Evolutionary conservation across 352 stramenopile species (phyloP).

Genomic region (Halophytophthora batemanensis): DNA sequence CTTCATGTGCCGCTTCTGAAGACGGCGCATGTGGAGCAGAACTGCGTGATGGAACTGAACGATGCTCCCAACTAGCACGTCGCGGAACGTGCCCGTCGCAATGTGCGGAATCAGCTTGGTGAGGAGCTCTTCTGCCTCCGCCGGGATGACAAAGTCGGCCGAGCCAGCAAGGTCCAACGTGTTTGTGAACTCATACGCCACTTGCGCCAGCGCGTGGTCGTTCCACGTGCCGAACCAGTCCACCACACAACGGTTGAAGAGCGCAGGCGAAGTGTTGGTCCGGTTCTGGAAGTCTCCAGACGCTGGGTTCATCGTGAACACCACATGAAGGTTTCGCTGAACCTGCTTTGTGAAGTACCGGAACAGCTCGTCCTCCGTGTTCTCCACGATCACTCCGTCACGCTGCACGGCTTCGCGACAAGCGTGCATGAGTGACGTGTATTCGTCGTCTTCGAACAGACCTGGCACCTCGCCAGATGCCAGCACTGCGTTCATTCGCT

Average conservation of each 20-base stretch:
- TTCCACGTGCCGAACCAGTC: constrained; percentile 99
- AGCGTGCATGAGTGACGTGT: constrained; percentile 95
- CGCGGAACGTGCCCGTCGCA: constrained; percentile 64
- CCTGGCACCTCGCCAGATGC: constrained; percentile 99
- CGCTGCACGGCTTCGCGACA: constrained; percentile 94
- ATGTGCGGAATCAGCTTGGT: constrained; percentile 66
- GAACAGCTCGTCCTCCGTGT: constrained; percentile 95
- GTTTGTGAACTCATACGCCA: constrained; percentile 97
- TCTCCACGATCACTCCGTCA: constrained; percentile 86
- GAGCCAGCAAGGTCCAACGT: constrained; percentile 93
- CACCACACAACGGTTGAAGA: constrained; percentile 99
- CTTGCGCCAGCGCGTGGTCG: constrained; percentile 96
- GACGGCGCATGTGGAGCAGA: constrained; percentile 77
- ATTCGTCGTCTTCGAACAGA: constrained; percentile 99
- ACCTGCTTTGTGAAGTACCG: constrained; percentile 97
- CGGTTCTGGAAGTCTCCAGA: constrained; percentile 95
- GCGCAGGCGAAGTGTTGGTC: constrained; percentile 98
- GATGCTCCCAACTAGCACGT: constrained; percentile 79
- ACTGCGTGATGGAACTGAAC: constrained; percentile 88
- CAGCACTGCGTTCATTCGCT: constrained; percentile 99
- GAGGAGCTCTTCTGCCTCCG: constrained; percentile 48
- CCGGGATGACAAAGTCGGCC: constrained; percentile 56
- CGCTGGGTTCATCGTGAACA: constrained; percentile 99
- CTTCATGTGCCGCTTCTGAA: constrained; percentile 86
- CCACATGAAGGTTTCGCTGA: constrained; percentile 99